A percentile compares a stretch with the other conserved stretches of the same genome.
Conservation (phyloP, 345 rosid genomes). For the Eucalyptus tenuipes region DNA sequence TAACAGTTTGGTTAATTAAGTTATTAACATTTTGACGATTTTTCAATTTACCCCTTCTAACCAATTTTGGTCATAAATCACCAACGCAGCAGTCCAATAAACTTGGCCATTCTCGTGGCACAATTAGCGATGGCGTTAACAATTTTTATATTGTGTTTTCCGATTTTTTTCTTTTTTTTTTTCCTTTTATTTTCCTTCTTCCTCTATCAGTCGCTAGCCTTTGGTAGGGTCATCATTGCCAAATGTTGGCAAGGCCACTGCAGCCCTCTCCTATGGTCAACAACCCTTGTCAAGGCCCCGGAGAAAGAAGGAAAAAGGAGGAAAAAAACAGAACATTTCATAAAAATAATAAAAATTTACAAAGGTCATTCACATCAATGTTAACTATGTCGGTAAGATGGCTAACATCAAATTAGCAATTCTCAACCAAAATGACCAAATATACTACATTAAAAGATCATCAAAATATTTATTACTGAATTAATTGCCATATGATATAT, state of each 20-base stretch:
- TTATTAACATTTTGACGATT: rapidly evolving
- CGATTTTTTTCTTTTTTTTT: rapidly evolving
- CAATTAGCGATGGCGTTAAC: rapidly evolving
- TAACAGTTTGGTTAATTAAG: neutral
- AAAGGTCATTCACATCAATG: rapidly evolving
- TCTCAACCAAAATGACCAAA: neutral
- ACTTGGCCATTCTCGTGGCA: rapidly evolving
- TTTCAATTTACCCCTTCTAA: rapidly evolving
- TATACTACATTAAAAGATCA: rapidly evolving
- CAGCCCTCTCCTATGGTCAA: neutral
- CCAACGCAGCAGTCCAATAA: rapidly evolving
- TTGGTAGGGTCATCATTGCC: rapidly evolving
- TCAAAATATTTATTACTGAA: rapidly evolving
- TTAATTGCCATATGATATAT: rapidly evolving
- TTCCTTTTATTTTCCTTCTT: no score
- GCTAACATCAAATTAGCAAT: rapidly evolving
- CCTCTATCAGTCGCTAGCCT: rapidly evolving
- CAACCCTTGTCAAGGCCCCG: neutral
- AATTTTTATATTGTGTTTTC: no score
- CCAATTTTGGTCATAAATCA: neutral
- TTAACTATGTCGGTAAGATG: rapidly evolving
- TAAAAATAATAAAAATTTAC: no score
- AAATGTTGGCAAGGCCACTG: neutral
- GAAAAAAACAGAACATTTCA: rapidly evolving
- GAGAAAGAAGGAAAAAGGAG: rapidly evolving